Evolutionary conservation across 208 protist genomes (phyloP).

Genomic region (Trypanosoma brucei): DNA sequence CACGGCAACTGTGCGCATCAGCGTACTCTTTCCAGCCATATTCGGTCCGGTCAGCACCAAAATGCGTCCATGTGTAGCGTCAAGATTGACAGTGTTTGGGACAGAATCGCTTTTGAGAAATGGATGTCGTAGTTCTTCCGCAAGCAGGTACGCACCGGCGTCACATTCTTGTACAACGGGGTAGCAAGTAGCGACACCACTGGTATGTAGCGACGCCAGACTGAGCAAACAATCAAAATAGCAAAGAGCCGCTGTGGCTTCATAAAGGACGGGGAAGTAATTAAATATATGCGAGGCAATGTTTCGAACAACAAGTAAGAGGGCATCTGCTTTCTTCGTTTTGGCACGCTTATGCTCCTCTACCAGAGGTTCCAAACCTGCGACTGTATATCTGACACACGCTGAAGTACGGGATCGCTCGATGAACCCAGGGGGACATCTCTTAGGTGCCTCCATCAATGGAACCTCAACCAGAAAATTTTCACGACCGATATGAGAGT

Average conservation of each 20-base stretch:
- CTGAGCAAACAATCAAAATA: slow-evolving; percentile 83
- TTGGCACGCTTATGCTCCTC: slow-evolving; percentile 61
- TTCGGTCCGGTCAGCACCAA: slow-evolving; percentile 97
- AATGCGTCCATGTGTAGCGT: slow-evolving; percentile 37
- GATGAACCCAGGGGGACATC: slow-evolving; percentile 44
- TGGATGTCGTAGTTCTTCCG: slow-evolving; percentile 33
- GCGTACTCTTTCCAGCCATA: slow-evolving; percentile 98
- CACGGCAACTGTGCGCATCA: slow-evolving; percentile 94
- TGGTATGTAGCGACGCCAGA: slow-evolving; percentile 34
- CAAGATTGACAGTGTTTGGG: slow-evolving; percentile 53
- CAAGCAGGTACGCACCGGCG: slow-evolving; percentile 14
- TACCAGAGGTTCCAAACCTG: slow-evolving; percentile 33
- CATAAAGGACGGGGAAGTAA: slow-evolving; percentile 54
- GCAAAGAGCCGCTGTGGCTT: slow-evolving; percentile 48
- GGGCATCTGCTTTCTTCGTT: slow-evolving; percentile 42
- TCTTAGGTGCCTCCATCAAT: slow-evolving; percentile 32
- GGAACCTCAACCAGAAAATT: slow-evolving; percentile 82
- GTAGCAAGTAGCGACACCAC: slow-evolving; percentile 19
- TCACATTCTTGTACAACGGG: slow-evolving; percentile 14
- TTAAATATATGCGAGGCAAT: slow-evolving; percentile 68
- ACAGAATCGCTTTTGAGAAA: slow-evolving; percentile 44
- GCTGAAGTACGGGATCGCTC: slow-evolving; percentile 65
- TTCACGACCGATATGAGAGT: slow-evolving; percentile 78
- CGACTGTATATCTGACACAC: slow-evolving; percentile 69
- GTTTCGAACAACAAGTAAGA: slow-evolving; percentile 57